These are phyloP conservation scores for Skeletonema marinoi DNA, from an alignment of 108 stramenopile genomes.

Conservation along the genomic window DNA sequence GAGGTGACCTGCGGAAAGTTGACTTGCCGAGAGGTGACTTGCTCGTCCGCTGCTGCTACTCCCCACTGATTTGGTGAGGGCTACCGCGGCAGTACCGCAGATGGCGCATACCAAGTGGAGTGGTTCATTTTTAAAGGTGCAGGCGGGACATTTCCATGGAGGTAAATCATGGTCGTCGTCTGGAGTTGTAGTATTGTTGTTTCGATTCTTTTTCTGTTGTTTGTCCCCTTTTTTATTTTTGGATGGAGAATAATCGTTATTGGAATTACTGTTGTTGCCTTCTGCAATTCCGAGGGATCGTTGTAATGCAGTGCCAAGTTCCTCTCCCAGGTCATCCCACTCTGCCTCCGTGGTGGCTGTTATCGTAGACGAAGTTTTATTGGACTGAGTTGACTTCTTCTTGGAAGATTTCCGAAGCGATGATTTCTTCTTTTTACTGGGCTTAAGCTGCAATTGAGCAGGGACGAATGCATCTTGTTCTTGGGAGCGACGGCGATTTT, in stretches of 20 bases:
- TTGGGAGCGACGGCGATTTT: neutral
- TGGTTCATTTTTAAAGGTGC: slow-evolving; percentile 39
- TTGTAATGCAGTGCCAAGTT: slow-evolving; percentile 12
- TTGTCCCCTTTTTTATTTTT: neutral
- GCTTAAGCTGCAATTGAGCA: neutral
- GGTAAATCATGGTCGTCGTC: neutral
- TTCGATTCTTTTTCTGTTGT: too few relatives aligned
- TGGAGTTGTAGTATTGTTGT: neutral
- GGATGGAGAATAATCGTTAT: too few relatives aligned
- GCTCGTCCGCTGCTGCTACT: too few relatives aligned
- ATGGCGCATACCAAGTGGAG: slow-evolving; percentile 30
- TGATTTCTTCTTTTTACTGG: neutral
- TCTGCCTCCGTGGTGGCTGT: neutral
- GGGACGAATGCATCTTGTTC: neutral
- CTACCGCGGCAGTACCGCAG: slow-evolving; percentile 23
- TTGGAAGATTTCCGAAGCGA: neutral
- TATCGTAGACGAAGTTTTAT: neutral
- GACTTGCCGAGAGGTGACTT: neutral
- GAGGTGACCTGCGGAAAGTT: too few relatives aligned
- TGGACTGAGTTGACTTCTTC: neutral
- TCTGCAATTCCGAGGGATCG: neutral
- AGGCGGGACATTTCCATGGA: slow-evolving; percentile 37
- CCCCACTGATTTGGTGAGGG: neutral
- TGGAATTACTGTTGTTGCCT: too few relatives aligned
- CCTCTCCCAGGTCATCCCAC: slow-evolving; percentile 34